phyloP scores from a whole-genome alignment of 2,329 filamentous ascomycete genomes.

The Hymenoscyphus fructigenus region DNA sequence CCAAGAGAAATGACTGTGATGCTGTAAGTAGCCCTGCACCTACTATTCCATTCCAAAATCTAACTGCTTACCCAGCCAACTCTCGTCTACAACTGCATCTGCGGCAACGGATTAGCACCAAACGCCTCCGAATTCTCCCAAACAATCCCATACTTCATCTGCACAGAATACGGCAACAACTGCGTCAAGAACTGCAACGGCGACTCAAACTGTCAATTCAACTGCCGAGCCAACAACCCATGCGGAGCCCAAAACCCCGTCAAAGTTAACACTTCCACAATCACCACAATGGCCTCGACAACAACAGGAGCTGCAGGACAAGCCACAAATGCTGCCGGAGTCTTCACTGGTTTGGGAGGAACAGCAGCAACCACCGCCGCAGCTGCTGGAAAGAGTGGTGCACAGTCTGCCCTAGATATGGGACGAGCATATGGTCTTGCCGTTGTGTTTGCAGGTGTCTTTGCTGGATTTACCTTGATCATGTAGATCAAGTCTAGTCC shows the following conservation, averaged over 20 bases:
- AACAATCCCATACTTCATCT: constrained; percentile 76
- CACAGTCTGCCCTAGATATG: constrained; percentile 46
- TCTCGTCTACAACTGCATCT: constrained; percentile 72
- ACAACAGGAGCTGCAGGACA: constrained; percentile 43
- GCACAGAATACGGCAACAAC: constrained; percentile 68
- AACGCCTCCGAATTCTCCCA: constrained; percentile 76
- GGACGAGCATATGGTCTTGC: constrained; percentile 56
- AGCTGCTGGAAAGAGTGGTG: constrained; percentile 33
- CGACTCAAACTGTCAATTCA: constrained; percentile 57
- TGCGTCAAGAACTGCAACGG: constrained; percentile 60
- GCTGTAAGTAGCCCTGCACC: constrained; percentile 46
- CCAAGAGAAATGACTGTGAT: constrained; percentile 65
- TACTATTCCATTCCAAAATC: background rate
- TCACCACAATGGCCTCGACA: constrained; percentile 40
- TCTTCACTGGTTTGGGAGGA: constrained; percentile 47
- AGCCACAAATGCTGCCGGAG: constrained; percentile 33
- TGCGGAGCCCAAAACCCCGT: constrained; percentile 70
- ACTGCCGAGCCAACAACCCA: constrained; percentile 65
- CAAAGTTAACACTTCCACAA: constrained; percentile 54
- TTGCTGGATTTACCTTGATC: constrained; percentile 56
- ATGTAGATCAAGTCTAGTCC: constrained; percentile 39
- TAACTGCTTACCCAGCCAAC: no score
- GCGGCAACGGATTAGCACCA: constrained; percentile 62
- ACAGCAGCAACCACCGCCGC: constrained; percentile 36
- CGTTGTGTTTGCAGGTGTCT: constrained; percentile 52